A percentile compares a stretch with the other conserved stretches of the same genome.
These are phyloP conservation scores for Phytophthora sp. DNA, from an alignment of 352 stramenopile genomes.

Conservation along the genomic window DNA sequence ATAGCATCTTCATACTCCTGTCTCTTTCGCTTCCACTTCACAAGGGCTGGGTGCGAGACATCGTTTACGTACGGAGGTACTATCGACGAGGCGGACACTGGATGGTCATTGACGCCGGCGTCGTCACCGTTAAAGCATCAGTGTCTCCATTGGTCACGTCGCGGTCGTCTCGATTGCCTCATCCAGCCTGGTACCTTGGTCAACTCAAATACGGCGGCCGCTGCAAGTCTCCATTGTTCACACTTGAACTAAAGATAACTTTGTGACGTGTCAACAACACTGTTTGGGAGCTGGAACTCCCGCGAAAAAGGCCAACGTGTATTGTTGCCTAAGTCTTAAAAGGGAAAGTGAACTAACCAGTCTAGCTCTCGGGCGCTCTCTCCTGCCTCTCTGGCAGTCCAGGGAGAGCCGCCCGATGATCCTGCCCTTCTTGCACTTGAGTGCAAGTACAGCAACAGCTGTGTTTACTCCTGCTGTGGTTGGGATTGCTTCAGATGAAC, in stretches of 20 bases:
- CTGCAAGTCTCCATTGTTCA: not conserved
- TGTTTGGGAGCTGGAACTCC: not conserved
- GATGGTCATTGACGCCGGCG: not conserved
- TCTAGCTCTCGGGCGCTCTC: too few species aligned
- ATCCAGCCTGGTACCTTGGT: not conserved
- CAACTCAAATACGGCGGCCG: not conserved
- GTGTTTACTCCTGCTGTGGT: too few species aligned
- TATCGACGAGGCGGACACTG: conserved; percentile 4
- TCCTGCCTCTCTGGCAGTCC: too few species aligned
- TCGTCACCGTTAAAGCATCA: not conserved
- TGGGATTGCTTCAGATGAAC: too few species aligned
- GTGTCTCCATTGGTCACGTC: not conserved
- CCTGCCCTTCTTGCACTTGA: too few species aligned
- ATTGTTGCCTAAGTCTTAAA: too few species aligned
- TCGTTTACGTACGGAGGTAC: conserved; percentile 4
- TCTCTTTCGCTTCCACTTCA: conserved; percentile 28
- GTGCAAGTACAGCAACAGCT: too few species aligned
- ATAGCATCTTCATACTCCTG: conserved; percentile 26
- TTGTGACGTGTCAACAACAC: not conserved
- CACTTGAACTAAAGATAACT: not conserved
- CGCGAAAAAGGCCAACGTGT: too few species aligned
- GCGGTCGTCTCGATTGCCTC: not conserved
- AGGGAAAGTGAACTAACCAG: too few species aligned
- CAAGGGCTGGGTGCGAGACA: conserved; percentile 10
- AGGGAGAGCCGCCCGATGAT: too few species aligned